Evolutionary conservation across 2,329 filamentous ascomycete genomes (phyloP).

Genomic region (Colletotrichum coccodes): DNA sequence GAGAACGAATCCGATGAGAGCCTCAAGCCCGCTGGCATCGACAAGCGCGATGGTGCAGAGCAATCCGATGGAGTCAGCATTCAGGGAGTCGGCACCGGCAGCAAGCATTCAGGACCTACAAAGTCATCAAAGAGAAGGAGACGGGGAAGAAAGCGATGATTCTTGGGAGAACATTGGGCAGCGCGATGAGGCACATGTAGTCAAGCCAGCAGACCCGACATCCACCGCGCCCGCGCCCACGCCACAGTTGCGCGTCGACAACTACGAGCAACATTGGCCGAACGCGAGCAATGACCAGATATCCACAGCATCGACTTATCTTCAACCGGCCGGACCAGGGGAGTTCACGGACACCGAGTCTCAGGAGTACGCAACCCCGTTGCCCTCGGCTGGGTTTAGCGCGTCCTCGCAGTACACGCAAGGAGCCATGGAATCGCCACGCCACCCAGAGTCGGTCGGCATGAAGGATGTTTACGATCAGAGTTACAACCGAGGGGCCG

Average conservation of each 20-base stretch:
- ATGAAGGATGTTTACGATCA: constrained; percentile 3
- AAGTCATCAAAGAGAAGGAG: constrained; percentile 29
- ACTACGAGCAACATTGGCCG: constrained; percentile 24
- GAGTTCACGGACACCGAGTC: constrained; percentile 30
- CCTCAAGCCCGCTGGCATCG: background rate
- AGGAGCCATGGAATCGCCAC: constrained; percentile 11
- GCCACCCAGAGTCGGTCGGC: background rate
- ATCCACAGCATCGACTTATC: constrained; percentile 15
- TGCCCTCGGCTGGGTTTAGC: constrained; percentile 26
- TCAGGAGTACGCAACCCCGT: constrained; percentile 26
- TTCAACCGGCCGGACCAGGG: constrained; percentile 5
- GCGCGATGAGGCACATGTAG: constrained; percentile 1
- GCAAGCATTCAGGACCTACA: constrained; percentile 20
- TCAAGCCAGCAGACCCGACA: background rate
- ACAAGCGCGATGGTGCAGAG: background rate
- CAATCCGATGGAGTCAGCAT: background rate
- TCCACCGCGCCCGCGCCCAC: background rate
- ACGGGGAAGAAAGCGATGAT: constrained; percentile 33
- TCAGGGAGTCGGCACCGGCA: constrained; percentile 9
- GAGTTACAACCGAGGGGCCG: background rate
- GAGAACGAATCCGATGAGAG: constrained; percentile 6
- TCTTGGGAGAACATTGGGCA: constrained; percentile 27
- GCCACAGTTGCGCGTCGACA: constrained; percentile 20
- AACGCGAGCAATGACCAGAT: constrained; percentile 25
- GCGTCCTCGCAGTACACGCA: constrained; percentile 22